These are phyloP conservation scores for Monosporascus sp. DNA, from an alignment of 2,329 filamentous ascomycete genomes.

Conservation along the genomic window DNA sequence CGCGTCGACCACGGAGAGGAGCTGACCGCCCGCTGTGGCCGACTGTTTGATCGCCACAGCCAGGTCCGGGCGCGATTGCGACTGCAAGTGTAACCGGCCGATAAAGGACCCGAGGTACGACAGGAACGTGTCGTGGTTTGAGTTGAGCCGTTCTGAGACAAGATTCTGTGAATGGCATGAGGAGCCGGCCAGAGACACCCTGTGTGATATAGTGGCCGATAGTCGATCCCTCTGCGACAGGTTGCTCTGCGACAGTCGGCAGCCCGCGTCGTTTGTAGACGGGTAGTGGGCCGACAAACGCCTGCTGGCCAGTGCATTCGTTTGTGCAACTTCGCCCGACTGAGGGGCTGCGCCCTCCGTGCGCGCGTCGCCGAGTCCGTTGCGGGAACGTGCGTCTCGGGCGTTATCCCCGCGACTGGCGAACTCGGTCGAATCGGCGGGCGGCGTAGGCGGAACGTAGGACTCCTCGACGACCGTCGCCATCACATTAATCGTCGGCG, in stretches of 20 bases:
- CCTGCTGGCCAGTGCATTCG: constrained; percentile 34
- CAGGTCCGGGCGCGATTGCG: constrained; percentile 81
- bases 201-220: constrained; percentile 60
- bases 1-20: constrained; percentile 75
- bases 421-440: constrained; percentile 51
- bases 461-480: constrained; percentile 55
- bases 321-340: constrained; percentile 31
- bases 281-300: constrained; percentile 43
- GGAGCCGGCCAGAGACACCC: constrained; percentile 69
- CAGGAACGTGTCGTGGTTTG: constrained; percentile 80
- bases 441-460: constrained; percentile 57
- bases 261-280: constrained; percentile 22
- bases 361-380: constrained; percentile 25
- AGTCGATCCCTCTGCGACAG: constrained; percentile 38
- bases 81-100: constrained; percentile 81
- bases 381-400: constrained; percentile 37
- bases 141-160: constrained; percentile 75
- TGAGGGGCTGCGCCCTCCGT: constrained; percentile 30
- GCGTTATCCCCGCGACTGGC: constrained; percentile 30
- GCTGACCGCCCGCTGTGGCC: constrained; percentile 71
- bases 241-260: constrained; percentile 33
- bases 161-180: constrained; percentile 65
- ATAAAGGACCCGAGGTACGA: constrained; percentile 92
- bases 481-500: constrained; percentile 53
- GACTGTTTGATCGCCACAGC: constrained; percentile 78